Evolutionary conservation across 2,329 filamentous ascomycete species (phyloP).

Genomic region (Nigrospora osmanthi): DNA sequence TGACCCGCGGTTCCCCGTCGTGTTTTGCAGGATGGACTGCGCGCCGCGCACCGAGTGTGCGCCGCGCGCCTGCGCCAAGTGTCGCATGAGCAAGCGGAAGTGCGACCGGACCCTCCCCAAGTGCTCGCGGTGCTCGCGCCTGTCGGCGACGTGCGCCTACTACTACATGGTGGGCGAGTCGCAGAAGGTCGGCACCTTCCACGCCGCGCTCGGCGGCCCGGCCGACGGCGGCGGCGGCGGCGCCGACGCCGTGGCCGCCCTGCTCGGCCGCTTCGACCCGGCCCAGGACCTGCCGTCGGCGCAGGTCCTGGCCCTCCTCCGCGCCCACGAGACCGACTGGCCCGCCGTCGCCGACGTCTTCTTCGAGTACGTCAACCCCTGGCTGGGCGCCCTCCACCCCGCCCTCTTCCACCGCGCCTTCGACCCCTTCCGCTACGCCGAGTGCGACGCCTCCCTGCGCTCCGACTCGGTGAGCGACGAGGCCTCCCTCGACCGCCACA

Average conservation of each 20-base stretch:
- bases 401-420: not conserved
- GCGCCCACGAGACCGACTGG: not conserved
- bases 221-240: not conserved
- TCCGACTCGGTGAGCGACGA: slow-evolving; percentile 1
- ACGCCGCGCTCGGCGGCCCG: not conserved
- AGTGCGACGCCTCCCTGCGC: not conserved
- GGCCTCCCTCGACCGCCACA: not conserved
- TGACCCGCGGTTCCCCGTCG: not conserved
- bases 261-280: not conserved
- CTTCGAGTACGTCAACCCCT: slow-evolving; percentile 1
- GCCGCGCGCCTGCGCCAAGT: slow-evolving; percentile 1
- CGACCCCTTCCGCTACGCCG: not conserved
- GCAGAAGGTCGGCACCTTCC: not conserved
- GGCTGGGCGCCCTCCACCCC: slow-evolving; percentile 1
- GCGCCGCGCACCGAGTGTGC: not conserved
- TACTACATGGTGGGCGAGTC: slow-evolving; percentile 2
- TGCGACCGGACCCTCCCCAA: slow-evolving; percentile 1
- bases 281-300: not conserved
- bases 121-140: not conserved
- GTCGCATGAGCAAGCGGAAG: slow-evolving; percentile 1
- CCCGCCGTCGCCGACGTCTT: not conserved
- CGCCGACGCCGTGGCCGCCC: not conserved
- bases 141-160: not conserved
- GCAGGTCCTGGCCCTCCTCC: not conserved
- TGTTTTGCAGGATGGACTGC: not conserved